A percentile compares a stretch with the other conserved stretches of the same genome.
These are phyloP conservation scores for Penicillium thymicola DNA, from an alignment of 2,329 filamentous ascomycete genomes.

Conservation along the genomic window DNA sequence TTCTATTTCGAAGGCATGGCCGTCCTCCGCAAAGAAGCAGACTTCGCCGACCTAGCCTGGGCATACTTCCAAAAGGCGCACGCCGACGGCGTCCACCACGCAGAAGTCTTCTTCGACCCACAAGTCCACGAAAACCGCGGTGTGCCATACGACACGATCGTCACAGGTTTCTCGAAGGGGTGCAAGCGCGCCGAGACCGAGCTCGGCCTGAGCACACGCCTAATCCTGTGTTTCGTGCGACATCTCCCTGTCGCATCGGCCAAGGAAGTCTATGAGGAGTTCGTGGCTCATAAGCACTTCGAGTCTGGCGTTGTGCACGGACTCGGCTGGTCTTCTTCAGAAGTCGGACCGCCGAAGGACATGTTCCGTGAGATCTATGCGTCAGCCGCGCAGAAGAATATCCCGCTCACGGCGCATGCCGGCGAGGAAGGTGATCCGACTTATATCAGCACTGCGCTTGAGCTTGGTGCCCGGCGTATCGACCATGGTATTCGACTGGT, in stretches of 20 bases:
- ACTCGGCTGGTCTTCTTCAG: conserved; percentile 66
- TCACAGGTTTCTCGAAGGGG: conserved; percentile 61
- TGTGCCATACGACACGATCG: conserved; percentile 60
- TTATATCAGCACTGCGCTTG: conserved; percentile 64
- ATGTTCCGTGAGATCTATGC: conserved; percentile 62
- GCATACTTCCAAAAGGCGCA: conserved; percentile 66
- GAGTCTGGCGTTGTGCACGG: conserved; percentile 55
- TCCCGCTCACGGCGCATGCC: conserved; percentile 68
- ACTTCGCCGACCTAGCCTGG: conserved; percentile 71
- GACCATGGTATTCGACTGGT: conserved; percentile 70
- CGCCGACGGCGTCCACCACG: conserved; percentile 64
- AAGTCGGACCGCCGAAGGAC: conserved; percentile 54
- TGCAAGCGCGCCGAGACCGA: conserved; percentile 59
- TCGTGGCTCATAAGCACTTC: conserved; percentile 42
- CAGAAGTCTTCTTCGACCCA: conserved; percentile 78
- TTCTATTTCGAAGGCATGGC: conserved; percentile 77
- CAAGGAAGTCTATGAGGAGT: conserved; percentile 38
- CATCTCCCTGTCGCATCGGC: conserved; percentile 64
- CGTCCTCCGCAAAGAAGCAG: conserved; percentile 61
- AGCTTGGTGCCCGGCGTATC: conserved; percentile 64
- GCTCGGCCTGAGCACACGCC: conserved; percentile 61
- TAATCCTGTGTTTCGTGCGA: conserved; percentile 71
- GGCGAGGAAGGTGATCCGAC: conserved; percentile 70
- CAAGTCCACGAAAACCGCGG: conserved; percentile 68
- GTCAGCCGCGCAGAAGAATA: conserved; percentile 51